Evolutionary conservation across 768 basidiomycete species (phyloP).

Genomic region (Mycena floridula): DNA sequence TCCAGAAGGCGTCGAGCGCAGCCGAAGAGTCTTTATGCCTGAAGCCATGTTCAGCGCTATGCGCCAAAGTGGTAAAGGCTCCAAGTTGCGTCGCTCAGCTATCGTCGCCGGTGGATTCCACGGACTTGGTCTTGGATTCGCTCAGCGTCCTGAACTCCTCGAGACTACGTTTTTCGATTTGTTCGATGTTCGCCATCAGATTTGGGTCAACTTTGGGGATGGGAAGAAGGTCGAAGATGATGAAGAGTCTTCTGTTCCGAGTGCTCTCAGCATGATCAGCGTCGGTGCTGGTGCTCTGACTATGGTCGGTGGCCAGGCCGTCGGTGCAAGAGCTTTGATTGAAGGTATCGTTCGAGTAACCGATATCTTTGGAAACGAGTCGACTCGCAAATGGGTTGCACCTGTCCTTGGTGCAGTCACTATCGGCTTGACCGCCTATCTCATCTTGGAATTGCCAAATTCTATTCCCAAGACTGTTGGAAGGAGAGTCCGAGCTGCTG

Average conservation of each 20-base stretch:
- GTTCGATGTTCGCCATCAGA: constrained; percentile 79
- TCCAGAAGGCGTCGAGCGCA: constrained; percentile 74
- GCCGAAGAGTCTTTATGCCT: constrained; percentile 85
- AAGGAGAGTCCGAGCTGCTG: constrained; percentile 64
- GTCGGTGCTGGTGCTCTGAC: constrained; percentile 83
- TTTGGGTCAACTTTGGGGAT: constrained; percentile 66
- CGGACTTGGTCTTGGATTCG: constrained; percentile 80
- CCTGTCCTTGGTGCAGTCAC: constrained; percentile 77
- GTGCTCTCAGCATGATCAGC: constrained; percentile 65
- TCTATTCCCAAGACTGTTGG: constrained; percentile 90
- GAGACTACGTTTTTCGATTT: constrained; percentile 81
- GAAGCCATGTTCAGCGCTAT: constrained; percentile 89
- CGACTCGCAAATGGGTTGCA: constrained; percentile 78
- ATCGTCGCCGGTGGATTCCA: constrained; percentile 73
- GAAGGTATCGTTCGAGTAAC: constrained; percentile 72
- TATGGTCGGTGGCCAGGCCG: constrained; percentile 79
- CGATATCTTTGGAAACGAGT: constrained; percentile 77
- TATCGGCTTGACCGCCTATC: constrained; percentile 70
- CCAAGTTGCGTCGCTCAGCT: constrained; percentile 28
- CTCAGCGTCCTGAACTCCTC: constrained; percentile 68
- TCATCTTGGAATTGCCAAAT: constrained; percentile 81
- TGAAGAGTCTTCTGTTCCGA: constrained; percentile 37
- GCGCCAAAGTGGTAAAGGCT: constrained; percentile 29
- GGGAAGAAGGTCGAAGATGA: constrained; percentile 24
- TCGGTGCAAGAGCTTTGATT: constrained; percentile 71